Percentiles rank a stretch among this genome's conserved stretches.
These are phyloP conservation scores for Fusarium beomiforme DNA, from an alignment of 2,329 filamentous ascomycete species.

Conservation along the genomic window DNA sequence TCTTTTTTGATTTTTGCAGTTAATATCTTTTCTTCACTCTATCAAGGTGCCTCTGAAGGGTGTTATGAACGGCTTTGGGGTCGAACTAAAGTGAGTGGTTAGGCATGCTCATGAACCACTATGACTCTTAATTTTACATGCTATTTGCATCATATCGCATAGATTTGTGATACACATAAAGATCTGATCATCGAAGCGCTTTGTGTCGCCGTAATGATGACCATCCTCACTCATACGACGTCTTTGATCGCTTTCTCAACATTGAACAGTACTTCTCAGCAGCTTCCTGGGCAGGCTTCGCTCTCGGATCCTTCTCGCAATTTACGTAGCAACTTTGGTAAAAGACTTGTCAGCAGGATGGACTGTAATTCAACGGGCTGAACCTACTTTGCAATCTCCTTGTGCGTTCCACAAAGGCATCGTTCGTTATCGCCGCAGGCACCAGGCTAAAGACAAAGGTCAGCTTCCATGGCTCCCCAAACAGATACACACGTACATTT, in stretches of 20 bases:
- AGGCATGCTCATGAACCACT: too few species aligned
- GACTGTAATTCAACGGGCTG: too few species aligned
- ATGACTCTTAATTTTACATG: too few species aligned
- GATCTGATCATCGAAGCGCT: too few species aligned
- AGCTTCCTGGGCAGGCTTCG: background rate
- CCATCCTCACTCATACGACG: background rate
- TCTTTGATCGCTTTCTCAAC: background rate
- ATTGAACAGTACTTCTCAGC: conserved; percentile 15
- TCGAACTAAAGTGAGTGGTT: fast-evolving
- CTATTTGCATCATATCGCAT: too few species aligned
- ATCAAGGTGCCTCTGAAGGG: fast-evolving
- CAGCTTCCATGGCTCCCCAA: fast-evolving
- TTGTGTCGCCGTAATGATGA: too few species aligned
- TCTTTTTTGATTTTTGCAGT: background rate
- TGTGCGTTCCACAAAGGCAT: conserved; percentile 21
- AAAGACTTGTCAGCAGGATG: background rate
- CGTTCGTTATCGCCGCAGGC: conserved; percentile 1
- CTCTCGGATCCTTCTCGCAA: background rate
- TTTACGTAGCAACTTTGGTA: conserved; percentile 2
- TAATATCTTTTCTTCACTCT: fast-evolving
- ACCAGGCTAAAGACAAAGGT: background rate
- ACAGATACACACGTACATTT: background rate
- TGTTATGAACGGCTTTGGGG: fast-evolving
- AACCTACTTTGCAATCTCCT: conserved; percentile 12
- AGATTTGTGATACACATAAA: background rate